Evolutionary conservation across 768 basidiomycete genomes (phyloP), one percentile per base, ranked within the genome.

Genomic region (Collybiopsis luxurians): DNA sequence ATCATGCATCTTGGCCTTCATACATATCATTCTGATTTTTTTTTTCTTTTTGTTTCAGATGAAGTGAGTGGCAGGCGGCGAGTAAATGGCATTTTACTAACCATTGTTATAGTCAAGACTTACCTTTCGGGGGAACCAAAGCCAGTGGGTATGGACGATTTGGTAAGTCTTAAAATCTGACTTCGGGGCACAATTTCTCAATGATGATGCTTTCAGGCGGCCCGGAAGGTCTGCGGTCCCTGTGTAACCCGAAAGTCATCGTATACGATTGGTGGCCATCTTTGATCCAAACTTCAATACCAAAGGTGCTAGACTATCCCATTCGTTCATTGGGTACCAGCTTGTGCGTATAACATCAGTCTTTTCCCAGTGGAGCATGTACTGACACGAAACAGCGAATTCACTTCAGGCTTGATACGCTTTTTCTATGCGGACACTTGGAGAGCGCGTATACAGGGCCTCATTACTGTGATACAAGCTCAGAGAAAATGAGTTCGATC

Each of bases 71-170:
- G 19, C 45, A 36, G 19, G 23, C 60, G 51, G 66, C 9, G 69
- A 50, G 4, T 30, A 2, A 63, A 53, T 60, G 21, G 38, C 45
- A 30, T 36, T 30, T 26, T 59, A 50, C 26, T 56, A 60, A 55
- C 56, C 26, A 42, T 38, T 62, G 5, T 38, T 61, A 66, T 69
- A 79, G 79, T 67, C 96, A 99, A 79, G 90, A 94, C 66, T 77
- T 96, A 60, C 96, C 97, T 10, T 99, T 99, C 60, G 97, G 97
- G 27, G 97, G 97, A 38, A 82, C 83, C 44, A 99, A 98, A 71
- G 79, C 79, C 28, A 93, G 90, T 51, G 96, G 96, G 39, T 95
- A 96, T 67, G 96, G 95, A 5, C 84, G 97, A 59, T 97, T 99
- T 63, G 92, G 92, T 87, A 63, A 59, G 81, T 6, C 13, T 34